Evolutionary conservation across 208 protist species (phyloP), one percentile per base, ranked within the genome.

Genomic region (Herpetomonas muscarum): DNA sequence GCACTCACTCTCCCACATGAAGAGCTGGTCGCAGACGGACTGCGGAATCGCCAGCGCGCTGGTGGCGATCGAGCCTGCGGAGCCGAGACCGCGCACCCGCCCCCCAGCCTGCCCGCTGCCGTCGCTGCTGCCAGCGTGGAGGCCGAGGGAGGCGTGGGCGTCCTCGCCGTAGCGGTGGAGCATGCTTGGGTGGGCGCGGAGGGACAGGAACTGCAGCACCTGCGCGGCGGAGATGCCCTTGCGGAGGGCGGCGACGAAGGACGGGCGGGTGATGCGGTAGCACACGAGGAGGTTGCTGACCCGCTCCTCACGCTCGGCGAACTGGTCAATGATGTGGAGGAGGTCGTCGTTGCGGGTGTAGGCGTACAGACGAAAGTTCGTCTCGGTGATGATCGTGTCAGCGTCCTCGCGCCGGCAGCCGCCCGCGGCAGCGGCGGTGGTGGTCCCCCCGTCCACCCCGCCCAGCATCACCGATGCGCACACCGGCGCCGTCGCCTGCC

Each of bases 351-450:
- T 87, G 34, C 54, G 50, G 2, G 85, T 90, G 74, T 96, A 96
- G 28, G 82, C 90, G 70, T 92, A 96, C 17, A 96, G 76, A 1
- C 90, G 74, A 62, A 93, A 96, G 63, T 96, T 96, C 17, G 90
- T 92, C 56, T 96, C 86, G 19, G 90, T 93, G 46, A 96, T 87
- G 59, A 96, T 92, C n/a, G 84, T 91, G 65, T 96, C 90, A 15
- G 75, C 71, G 52, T 96, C 90, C 66, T 96, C 90, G 17, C 79
- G 71, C 9, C 86, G 83, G 19, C 26, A 91, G 48, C 13, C 49
- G 24, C 0, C 26, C 51, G 10, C 0, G 19, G 13, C 3, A 51
- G 17, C 3, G 36, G 21, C 30, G 56, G 26, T 32, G 12, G 29
- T 47, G 2, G 46, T 28, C 10, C 19, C 22, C n/a, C 53, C 36